Evolutionary conservation across 768 basidiomycete species (phyloP), one percentile per base, ranked within the genome.

Genomic region (Mycena indigotica): DNA sequence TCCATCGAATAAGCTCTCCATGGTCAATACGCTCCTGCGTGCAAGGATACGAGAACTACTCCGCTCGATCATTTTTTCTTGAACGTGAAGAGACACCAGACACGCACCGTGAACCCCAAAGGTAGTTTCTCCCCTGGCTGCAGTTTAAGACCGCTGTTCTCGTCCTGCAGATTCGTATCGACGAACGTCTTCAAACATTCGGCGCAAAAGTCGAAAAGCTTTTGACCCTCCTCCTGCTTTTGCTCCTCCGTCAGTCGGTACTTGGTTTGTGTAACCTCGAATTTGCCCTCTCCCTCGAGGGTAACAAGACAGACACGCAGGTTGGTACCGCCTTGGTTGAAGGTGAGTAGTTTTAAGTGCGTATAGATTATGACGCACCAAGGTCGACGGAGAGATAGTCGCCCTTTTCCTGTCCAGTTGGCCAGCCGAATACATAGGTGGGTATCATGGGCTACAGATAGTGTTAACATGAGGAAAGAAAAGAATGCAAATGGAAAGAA

Each of bases 31-130:
- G 82, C 35, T 88, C 83, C 80, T 98, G 97, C 91, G 80, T 75
- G 83, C 93, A 96, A 8, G 95, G 95, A 72, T 99, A 98, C 3
- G 93, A 96, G 78, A 98, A 98, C 90, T n/a, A n/a, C n/a, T n/a
- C n/a, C n/a, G n/a, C n/a, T n/a, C n/a, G n/a, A n/a, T n/a, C n/a
- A n/a, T n/a, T n/a, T n/a, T n/a, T n/a, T n/a, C n/a, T n/a, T n/a
- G n/a, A n/a, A n/a, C n/a, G n/a, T n/a, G n/a, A n/a, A n/a, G n/a
- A n/a, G n/a, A n/a, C n/a, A n/a, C n/a, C n/a, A n/a, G n/a, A n/a
- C 12, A 77, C 92, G 62, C 52, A 95, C 94, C 23, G 96, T 99
- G 68, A 98, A 98, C 23, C 96, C 96, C 15, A 98, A 80, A 10
- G 95, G 90, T 2, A 99, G 72, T 16, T 77, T 75, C 53, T 83